Percentiles rank a stretch among this genome's conserved stretches.
These are phyloP conservation scores for Ceratocystis lukuohia DNA, from an alignment of 2,329 filamentous ascomycete genomes.

Conservation along the genomic window DNA sequence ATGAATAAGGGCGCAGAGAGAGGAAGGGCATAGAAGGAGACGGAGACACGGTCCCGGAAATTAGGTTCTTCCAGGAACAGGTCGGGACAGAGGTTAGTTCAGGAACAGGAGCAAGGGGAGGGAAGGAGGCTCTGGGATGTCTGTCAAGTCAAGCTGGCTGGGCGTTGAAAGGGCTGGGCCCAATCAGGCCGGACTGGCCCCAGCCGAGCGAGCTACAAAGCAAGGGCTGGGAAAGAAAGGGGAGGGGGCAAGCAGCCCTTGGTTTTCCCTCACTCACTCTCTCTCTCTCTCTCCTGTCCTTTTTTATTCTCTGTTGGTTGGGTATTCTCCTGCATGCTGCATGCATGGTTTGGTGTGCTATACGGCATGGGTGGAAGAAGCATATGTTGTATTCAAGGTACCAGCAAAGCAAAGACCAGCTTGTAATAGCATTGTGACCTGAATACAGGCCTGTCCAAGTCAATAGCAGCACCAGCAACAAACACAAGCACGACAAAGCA, in stretches of 20 bases:
- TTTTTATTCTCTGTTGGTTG: neutral
- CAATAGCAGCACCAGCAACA: no score
- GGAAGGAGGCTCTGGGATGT: neutral
- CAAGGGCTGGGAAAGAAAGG: neutral
- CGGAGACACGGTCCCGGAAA: neutral
- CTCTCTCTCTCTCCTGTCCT: neutral
- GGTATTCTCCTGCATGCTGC: neutral
- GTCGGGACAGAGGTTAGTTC: neutral
- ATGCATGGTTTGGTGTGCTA: no score
- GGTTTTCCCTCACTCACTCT: neutral
- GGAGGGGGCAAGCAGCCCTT: neutral
- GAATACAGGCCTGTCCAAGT: no score
- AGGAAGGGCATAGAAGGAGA: neutral
- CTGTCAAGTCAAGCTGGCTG: neutral
- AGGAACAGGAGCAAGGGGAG: neutral
- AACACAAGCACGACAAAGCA: no score
- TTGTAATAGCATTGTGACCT: no score
- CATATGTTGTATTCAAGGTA: no score
- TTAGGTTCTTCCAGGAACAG: slow-evolving; percentile 3
- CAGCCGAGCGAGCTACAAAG: neutral
- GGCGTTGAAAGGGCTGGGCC: neutral
- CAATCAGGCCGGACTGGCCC: neutral
- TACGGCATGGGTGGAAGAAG: no score
- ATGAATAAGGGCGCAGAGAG: neutral
- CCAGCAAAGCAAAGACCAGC: neutral